Evolutionary conservation across 495 filamentous ascomycete species (phyloP), one percentile per base, ranked within the genome.

Genomic region (Durotheca rogersii): DNA sequence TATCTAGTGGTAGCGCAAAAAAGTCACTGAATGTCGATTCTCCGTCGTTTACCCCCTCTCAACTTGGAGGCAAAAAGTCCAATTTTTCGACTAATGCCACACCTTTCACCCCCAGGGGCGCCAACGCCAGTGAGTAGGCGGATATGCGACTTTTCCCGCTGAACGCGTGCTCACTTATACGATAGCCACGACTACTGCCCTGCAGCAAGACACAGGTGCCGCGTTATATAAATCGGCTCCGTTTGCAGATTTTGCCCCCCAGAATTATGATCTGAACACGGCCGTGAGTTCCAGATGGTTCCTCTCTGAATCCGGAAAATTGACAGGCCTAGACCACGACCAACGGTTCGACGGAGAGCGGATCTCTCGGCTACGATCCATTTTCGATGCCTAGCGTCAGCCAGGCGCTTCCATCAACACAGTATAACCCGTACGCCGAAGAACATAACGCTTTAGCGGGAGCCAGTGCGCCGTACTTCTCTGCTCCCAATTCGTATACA

Each of bases 21-120:
- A 90, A 92, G 73, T 74, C 84, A 10, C 82, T 98, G 59, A 97
- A 95, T 67, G 92, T 95, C 58, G 93, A 97, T 55, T 96, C 93
- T 9, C 93, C 94, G 10, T 86, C 92, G 32, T 98, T 98, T 58
- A 96, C 90, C 1, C 94, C 93, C 50, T 76, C 72, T 4, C 56
- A 58, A 23, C 45, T 62, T 15, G 62, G 68, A 7, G 52, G 77
- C 6, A 86, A 84, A 55, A 89, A 88, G 61, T 72, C 78, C 6
- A 73, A 68, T 7, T 70, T 97, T 48, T 92, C 91, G 4, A 94
- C 85, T 1, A 90, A 76, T 69, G 93, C 93, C n/a, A 87, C 89
- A 39, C 85, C 90, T 7, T 98, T 98, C 58, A 95, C 89, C 30
- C 93, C 93, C 12, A 78, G 73, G 15, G 74, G 70, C 3, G 61